phyloP scores from a whole-genome alignment of 345 rosid genomes.

The Clausena lansium region DNA sequence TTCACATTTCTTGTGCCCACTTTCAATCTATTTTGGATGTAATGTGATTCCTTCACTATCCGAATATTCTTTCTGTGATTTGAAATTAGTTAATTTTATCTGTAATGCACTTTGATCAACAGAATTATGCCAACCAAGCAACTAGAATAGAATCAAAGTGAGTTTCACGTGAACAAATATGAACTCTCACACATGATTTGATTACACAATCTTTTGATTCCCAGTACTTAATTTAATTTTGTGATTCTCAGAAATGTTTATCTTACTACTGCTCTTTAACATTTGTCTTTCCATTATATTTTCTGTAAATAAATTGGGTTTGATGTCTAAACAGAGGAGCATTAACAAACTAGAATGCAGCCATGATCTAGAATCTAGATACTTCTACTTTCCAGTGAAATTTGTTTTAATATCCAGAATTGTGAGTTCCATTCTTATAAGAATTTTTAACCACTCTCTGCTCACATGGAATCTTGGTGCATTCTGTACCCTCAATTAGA shows the following conservation, averaged over 20 bases:
- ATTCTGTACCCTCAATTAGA: neutral
- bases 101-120: neutral
- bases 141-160: neutral
- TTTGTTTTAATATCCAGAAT: neutral
- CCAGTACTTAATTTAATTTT: neutral
- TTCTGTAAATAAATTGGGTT: neutral
- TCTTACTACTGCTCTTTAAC: neutral
- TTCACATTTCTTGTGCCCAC: neutral
- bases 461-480: neutral
- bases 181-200: neutral
- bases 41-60: neutral
- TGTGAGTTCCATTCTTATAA: neutral
- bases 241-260: neutral
- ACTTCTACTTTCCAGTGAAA: neutral
- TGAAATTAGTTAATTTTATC: neutral
- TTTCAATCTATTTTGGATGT: neutral
- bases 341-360: neutral
- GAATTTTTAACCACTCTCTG: neutral
- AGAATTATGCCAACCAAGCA: neutral
- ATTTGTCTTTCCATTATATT: neutral
- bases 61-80: neutral
- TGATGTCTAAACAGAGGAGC: neutral
- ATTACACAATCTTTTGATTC: neutral
- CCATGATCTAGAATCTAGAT: neutral
- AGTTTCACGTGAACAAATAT: neutral